Conservation (phyloP, 176 grass and related monocot species). For the Melocanna baccifera region DNA sequence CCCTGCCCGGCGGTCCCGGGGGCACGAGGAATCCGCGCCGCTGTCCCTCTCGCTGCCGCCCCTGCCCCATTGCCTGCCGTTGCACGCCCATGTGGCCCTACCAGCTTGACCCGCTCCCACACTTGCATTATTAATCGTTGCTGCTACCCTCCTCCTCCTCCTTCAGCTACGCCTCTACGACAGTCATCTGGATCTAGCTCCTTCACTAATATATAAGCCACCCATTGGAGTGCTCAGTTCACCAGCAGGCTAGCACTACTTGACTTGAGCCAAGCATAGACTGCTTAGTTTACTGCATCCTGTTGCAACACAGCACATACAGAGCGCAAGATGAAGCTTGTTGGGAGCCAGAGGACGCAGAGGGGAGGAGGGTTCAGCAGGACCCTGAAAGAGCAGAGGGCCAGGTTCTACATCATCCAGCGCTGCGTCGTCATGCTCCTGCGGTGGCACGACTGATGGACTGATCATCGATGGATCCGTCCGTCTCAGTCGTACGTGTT, state of each 20-base stretch:
- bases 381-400: conserved; percentile 44
- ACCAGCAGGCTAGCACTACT: too few relatives aligned
- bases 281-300: not conserved
- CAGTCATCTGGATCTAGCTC: not conserved
- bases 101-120: not conserved
- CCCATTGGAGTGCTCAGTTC: not conserved
- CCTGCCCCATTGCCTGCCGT: not conserved
- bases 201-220: conserved; percentile 22
- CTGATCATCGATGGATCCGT: not conserved
- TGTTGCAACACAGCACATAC: not conserved
- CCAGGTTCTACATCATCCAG: conserved; percentile 57
- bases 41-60: conserved; percentile 19
- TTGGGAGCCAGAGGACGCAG: conserved; percentile 42
- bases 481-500: not conserved
- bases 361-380: conserved; percentile 31
- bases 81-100: conserved; percentile 30
- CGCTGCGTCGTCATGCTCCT: conserved; percentile 62
- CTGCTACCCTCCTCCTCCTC: not conserved
- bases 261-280: not conserved
- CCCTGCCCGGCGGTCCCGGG: conserved; percentile 26
- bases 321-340: conserved; percentile 39
- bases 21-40: conserved; percentile 38
- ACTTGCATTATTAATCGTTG: not conserved
- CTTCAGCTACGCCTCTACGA: not conserved
- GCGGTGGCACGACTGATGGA: conserved; percentile 38